Percentiles rank a stretch among this genome's conserved stretches.
These are phyloP conservation scores for Blastocystis sp. DNA, from an alignment of 352 stramenopile species.

Conservation along the genomic window DNA sequence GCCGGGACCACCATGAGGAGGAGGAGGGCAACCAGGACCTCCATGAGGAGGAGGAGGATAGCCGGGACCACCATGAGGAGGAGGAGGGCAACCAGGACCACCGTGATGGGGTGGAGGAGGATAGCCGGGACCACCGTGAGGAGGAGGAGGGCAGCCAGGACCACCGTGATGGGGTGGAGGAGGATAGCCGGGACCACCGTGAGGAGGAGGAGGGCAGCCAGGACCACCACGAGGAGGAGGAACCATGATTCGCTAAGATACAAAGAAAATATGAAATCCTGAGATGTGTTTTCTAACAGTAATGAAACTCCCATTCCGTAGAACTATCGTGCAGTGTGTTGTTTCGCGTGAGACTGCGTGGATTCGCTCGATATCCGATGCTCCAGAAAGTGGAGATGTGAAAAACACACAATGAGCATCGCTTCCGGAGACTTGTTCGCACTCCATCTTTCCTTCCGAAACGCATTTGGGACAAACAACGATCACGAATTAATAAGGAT, in stretches of 20 bases:
- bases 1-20: not conserved
- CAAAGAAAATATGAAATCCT: not conserved
- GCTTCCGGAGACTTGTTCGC: too few species aligned
- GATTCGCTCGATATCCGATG: too few species aligned
- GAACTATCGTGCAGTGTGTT: too few species aligned
- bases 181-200: not conserved
- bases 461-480: too few species aligned
- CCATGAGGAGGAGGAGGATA: not conserved
- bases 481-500: conserved; percentile 36
- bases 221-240: not conserved
- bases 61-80: not conserved
- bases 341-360: too few species aligned
- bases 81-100: not conserved
- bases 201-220: not conserved
- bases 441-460: too few species aligned
- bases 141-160: not conserved
- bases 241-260: not conserved
- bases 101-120: not conserved
- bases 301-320: not conserved
- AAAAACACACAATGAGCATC: too few species aligned
- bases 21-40: not conserved
- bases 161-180: not conserved
- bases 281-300: not conserved
- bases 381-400: too few species aligned
- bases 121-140: not conserved